These are phyloP conservation scores for Fulvia fulva DNA, from an alignment of 2,329 filamentous ascomycete genomes.

Conservation along the genomic window DNA sequence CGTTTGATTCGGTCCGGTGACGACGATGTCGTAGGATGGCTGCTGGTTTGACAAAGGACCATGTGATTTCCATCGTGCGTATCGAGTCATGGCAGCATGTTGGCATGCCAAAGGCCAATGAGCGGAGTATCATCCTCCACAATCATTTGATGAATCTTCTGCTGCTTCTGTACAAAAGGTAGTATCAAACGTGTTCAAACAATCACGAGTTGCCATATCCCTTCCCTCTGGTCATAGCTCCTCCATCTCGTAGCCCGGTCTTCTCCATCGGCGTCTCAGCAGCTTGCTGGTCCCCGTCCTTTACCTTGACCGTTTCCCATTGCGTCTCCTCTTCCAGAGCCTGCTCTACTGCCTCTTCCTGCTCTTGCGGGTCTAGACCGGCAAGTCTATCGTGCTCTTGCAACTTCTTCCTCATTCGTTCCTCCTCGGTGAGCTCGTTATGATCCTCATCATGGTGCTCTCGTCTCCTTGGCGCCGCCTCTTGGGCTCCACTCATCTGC, in stretches of 20 bases:
- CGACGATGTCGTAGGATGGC: too few species aligned
- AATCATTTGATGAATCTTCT: neutral
- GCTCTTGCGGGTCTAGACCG: slow-evolving; percentile 28
- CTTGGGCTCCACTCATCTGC: slow-evolving; percentile 87
- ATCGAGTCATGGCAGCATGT: too few species aligned
- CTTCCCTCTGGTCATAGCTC: slow-evolving; percentile 6
- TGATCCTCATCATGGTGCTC: slow-evolving; percentile 17
- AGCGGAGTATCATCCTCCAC: neutral
- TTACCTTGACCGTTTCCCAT: slow-evolving; percentile 28
- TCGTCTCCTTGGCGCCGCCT: slow-evolving; percentile 9
- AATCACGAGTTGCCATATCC: slow-evolving; percentile 9
- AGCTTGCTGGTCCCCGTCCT: slow-evolving; percentile 27
- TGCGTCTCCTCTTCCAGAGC: slow-evolving; percentile 37
- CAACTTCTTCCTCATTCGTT: slow-evolving; percentile 47
- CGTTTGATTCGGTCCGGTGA: too few species aligned
- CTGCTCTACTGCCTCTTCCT: slow-evolving; percentile 25
- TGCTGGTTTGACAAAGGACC: too few species aligned
- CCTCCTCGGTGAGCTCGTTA: slow-evolving; percentile 32
- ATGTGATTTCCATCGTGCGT: too few species aligned
- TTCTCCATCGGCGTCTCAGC: slow-evolving; percentile 31
- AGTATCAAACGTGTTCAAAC: neutral
- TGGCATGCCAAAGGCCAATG: too few species aligned
- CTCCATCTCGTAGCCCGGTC: slow-evolving; percentile 13
- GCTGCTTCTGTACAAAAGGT: neutral
- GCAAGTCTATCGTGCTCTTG: slow-evolving; percentile 29